Percentiles rank a stretch among this genome's conserved stretches.
Conservation (phyloP, 2,329 filamentous ascomycete species). For the Ceratocystis cubensis region DNA sequence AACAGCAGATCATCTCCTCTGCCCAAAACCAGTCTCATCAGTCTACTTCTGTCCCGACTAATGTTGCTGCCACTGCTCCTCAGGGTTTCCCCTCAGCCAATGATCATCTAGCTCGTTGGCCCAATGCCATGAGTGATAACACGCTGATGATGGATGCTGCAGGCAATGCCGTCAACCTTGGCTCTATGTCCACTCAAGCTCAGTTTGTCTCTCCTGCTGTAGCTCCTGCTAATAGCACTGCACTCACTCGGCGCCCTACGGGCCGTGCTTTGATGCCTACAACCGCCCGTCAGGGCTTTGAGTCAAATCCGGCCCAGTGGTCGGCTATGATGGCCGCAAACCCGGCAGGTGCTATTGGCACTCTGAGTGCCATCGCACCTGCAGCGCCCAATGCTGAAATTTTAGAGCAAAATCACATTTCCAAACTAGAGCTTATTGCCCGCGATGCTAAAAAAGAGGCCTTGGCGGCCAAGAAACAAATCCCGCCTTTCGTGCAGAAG, state of each 20-base stretch:
- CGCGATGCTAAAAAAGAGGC: slow-evolving; percentile 75
- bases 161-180: slow-evolving; percentile 12
- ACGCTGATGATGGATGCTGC: slow-evolving; percentile 15
- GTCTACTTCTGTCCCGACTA: not conserved
- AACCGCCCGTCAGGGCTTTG: slow-evolving; percentile 30
- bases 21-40: slow-evolving; percentile 4
- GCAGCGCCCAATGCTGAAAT: slow-evolving; percentile 19
- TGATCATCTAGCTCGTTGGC: slow-evolving; percentile 17
- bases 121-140: slow-evolving; percentile 1
- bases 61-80: not conserved
- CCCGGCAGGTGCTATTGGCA: slow-evolving; percentile 14
- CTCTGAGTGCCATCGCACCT: slow-evolving; percentile 13
- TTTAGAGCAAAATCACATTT: slow-evolving; percentile 55
- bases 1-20: slow-evolving; percentile 9
- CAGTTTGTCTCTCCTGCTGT: slow-evolving; percentile 19
- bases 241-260: slow-evolving; percentile 40
- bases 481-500: slow-evolving; percentile 96
- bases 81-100: slow-evolving; percentile 1
- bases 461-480: slow-evolving; percentile 82
- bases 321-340: slow-evolving; percentile 18
- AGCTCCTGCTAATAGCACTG: slow-evolving; percentile 33
- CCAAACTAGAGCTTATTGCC: slow-evolving; percentile 67
- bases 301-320: slow-evolving; percentile 27
- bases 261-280: slow-evolving; percentile 40
- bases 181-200: slow-evolving; percentile 10